Evolutionary conservation across 169 alveolate genomes (phyloP).

Genomic region (Plasmodium fragile): DNA sequence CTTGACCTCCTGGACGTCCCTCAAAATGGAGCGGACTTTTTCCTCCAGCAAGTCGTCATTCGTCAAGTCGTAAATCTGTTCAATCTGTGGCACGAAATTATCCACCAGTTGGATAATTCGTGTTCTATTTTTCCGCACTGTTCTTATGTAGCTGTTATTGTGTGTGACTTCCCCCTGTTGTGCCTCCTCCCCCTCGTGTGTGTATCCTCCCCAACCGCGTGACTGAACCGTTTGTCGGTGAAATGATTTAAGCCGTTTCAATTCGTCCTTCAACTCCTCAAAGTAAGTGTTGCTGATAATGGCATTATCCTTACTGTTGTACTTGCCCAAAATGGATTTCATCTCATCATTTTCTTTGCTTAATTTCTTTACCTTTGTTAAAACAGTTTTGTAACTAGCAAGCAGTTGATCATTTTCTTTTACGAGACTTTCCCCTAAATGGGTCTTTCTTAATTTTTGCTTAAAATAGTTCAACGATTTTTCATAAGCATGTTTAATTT

Average conservation of each 20-base stretch:
- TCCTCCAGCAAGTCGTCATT: constrained; percentile 37
- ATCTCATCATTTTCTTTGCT: constrained; percentile 45
- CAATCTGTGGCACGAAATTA: constrained; percentile 7
- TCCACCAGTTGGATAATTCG: background rate
- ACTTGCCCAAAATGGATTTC: constrained; percentile 5
- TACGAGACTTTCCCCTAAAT: constrained; percentile 27
- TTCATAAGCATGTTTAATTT: constrained; percentile 54
- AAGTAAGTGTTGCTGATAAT: constrained; percentile 44
- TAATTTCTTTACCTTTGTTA: background rate
- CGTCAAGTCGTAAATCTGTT: constrained; percentile 37
- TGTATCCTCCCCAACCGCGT: background rate
- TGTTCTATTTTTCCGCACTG: constrained; percentile 22
- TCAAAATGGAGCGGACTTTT: constrained; percentile 8
- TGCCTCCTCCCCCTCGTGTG: background rate
- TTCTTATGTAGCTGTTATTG: background rate
- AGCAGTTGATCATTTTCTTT: constrained; percentile 22
- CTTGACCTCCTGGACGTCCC: constrained; percentile 4
- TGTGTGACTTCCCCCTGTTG: background rate
- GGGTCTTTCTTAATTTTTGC: background rate
- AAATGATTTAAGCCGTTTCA: background rate
- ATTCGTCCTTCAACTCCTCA: constrained; percentile 17
- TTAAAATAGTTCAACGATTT: constrained; percentile 39
- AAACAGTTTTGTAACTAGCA: background rate
- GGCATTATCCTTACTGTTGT: constrained; percentile 44
- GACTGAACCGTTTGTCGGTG: background rate